A percentile compares a stretch with the other conserved stretches of the same genome.
phyloP scores from a whole-genome alignment of 305 asterid species.

The Fraxinus sp. region DNA sequence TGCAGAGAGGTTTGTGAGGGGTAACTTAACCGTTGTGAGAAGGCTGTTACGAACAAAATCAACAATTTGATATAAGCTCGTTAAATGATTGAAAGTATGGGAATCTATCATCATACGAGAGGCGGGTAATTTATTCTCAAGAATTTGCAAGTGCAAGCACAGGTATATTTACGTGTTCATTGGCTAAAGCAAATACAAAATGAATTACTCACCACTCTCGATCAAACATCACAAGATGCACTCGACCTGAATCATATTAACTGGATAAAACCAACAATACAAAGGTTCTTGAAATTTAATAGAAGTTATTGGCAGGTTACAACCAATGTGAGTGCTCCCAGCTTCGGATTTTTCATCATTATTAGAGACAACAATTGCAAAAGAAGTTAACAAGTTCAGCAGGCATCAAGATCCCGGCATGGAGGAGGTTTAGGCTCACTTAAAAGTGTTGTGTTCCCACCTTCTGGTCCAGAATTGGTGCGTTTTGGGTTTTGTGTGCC shows the following conservation, averaged over 20 bases:
- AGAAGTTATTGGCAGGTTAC: conserved; percentile 30
- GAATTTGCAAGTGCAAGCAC: conserved; percentile 7
- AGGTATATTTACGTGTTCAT: not conserved
- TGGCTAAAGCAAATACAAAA: conserved; percentile 5
- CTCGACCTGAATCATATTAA: not conserved
- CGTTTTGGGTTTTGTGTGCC: conserved; percentile 90
- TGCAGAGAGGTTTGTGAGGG: not conserved
- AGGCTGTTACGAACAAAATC: not conserved
- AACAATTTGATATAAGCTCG: not conserved
- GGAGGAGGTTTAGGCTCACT: conserved; percentile 93
- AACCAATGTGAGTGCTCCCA: conserved; percentile 38
- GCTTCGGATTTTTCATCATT: conserved; percentile 46
- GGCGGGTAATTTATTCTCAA: conserved; percentile 13
- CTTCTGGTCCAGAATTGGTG: conserved; percentile 77
- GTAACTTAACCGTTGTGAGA: not conserved
- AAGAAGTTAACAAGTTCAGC: conserved; percentile 42
- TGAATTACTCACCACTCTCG: conserved; percentile 11
- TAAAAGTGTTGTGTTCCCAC: conserved; percentile 82
- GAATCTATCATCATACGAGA: not conserved
- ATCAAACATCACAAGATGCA: conserved; percentile 2
- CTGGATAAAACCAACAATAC: not conserved
- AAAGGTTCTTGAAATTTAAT: conserved; percentile 9
- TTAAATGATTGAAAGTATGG: not conserved
- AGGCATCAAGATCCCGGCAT: conserved; percentile 91
- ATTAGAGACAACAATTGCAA: conserved; percentile 33